Conservation (phyloP, 1,139 yeast species). For the Pichia sp. region DNA sequence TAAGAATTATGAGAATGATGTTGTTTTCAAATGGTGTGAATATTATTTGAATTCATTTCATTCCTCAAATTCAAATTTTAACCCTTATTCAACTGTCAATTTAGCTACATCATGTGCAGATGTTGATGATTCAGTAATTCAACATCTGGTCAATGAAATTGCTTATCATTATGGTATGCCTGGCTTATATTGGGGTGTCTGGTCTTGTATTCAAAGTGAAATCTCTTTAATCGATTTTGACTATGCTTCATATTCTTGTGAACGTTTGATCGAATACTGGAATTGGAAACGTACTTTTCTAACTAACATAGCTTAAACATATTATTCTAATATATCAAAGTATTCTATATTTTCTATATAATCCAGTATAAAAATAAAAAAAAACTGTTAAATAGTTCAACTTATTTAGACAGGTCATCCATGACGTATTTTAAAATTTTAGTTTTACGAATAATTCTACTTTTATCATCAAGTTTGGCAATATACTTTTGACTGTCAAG, state of each 20-base stretch:
- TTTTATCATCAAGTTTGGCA: constrained; percentile 1
- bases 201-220: constrained; percentile 74
- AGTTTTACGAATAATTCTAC: constrained; percentile 21
- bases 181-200: constrained; percentile 80
- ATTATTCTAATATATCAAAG: not conserved
- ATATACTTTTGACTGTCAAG: not conserved
- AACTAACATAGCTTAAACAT: constrained; percentile 1
- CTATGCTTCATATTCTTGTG: constrained; percentile 54
- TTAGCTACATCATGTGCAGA: constrained; percentile 19
- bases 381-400: not conserved
- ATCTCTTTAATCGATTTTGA: constrained; percentile 71
- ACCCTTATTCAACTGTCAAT: constrained; percentile 4
- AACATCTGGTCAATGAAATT: constrained; percentile 48
- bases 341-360: not conserved
- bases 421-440: constrained; percentile 23
- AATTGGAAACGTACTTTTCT: constrained; percentile 46
- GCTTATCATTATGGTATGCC: constrained; percentile 67
- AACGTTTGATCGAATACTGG: constrained; percentile 63
- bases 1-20: constrained; percentile 20
- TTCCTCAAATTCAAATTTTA: constrained; percentile 9
- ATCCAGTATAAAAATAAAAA: not conserved
- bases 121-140: constrained; percentile 24
- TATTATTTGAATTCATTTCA: constrained; percentile 32
- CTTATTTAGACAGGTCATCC: constrained; percentile 12
- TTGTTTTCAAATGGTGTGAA: constrained; percentile 46